Evolutionary conservation across 768 basidiomycete species (phyloP).

Genomic region (Rhodotorula babjevae): DNA sequence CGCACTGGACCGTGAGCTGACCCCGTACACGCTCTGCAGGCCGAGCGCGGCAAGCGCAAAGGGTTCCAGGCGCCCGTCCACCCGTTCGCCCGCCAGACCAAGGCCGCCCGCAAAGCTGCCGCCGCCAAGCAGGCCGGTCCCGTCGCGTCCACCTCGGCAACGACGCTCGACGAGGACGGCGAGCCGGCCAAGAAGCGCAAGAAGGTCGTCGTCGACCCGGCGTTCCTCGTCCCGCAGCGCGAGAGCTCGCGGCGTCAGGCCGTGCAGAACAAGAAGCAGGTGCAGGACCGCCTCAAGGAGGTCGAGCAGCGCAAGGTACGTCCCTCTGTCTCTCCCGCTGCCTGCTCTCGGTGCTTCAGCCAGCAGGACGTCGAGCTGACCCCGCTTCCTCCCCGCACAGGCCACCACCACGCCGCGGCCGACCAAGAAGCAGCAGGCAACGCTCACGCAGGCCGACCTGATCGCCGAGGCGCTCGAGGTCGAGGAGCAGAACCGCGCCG

Average conservation of each 20-base stretch:
- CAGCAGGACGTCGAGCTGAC: no score
- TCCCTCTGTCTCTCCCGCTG: neutral
- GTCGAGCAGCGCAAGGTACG: constrained; percentile 23
- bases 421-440: constrained; percentile 7
- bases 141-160: constrained; percentile 34
- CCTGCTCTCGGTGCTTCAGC: neutral
- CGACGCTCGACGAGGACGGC: constrained; percentile 16
- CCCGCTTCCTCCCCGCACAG: neutral
- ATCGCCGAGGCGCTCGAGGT: constrained; percentile 77
- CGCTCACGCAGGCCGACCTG: constrained; percentile 69
- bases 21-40: constrained; percentile 2
- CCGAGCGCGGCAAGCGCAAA: constrained; percentile 26
- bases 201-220: constrained; percentile 7
- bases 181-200: constrained; percentile 20
- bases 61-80: constrained; percentile 31
- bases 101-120: constrained; percentile 18
- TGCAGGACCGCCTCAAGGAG: constrained; percentile 48
- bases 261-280: constrained; percentile 19
- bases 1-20: neutral
- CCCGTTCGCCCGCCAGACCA: constrained; percentile 35
- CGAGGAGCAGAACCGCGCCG: constrained; percentile 75
- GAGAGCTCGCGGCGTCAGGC: constrained; percentile 33
- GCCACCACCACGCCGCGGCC: constrained; percentile 11
- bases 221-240: constrained; percentile 13
- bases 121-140: constrained; percentile 7